A percentile compares a stretch with the other conserved stretches of the same genome.
phyloP scores from a whole-genome alignment of 495 filamentous ascomycete species.

The Thozetella sp. region DNA sequence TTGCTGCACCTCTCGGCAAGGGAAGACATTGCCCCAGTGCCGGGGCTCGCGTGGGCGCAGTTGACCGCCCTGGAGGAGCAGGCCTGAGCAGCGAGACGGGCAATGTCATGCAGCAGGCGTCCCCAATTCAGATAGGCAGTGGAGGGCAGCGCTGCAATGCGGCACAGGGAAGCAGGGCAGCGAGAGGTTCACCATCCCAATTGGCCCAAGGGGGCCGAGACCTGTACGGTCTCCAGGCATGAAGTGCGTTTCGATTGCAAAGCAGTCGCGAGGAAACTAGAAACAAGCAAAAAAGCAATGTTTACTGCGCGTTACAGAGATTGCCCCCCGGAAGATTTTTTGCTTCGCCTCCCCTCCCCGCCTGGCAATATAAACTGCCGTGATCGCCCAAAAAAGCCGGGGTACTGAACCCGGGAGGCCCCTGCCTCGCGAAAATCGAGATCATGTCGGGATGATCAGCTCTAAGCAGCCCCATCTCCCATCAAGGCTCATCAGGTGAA shows the following conservation, averaged over 20 bases:
- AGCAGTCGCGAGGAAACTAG: neutral
- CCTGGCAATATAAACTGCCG: neutral
- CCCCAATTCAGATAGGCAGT: too few relatives aligned
- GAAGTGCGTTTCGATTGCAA: neutral
- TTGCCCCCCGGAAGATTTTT: neutral
- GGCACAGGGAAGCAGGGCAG: too few relatives aligned
- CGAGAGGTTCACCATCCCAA: too few relatives aligned
- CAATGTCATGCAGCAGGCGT: too few relatives aligned
- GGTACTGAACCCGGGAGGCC: neutral
- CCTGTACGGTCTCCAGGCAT: neutral
- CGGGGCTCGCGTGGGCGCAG: too few relatives aligned
- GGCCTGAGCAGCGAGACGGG: too few relatives aligned
- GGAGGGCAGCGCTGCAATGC: too few relatives aligned
- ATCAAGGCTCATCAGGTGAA: neutral
- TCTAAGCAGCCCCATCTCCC: neutral
- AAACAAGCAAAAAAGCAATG: conserved; percentile 2
- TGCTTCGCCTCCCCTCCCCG: too few relatives aligned
- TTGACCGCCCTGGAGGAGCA: too few relatives aligned
- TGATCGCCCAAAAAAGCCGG: neutral
- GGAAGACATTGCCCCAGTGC: too few relatives aligned
- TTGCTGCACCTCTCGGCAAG: too few relatives aligned
- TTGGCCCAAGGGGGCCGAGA: too few relatives aligned
- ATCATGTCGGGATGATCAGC: neutral
- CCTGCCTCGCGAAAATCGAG: neutral
- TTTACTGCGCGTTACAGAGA: neutral